Percentiles rank a stretch among this genome's conserved stretches.
Evolutionary conservation across 805 yeast genomes (phyloP).

Genomic region (Ogataea pignaliae): DNA sequence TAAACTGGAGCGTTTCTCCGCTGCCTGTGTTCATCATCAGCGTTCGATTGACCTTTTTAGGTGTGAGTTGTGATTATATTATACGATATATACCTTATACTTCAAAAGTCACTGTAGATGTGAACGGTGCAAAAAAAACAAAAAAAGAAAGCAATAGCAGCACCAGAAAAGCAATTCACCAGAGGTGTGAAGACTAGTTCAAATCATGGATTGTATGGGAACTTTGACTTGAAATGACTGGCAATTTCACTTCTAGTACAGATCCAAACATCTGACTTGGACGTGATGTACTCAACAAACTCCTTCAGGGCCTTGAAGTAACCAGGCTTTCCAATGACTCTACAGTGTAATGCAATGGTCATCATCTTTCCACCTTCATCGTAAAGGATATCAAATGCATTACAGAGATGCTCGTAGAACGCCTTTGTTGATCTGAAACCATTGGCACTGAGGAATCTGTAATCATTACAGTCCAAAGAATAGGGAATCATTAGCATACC

Average conservation of each 20-base stretch:
- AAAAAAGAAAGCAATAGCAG: no score
- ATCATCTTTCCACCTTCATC: slow-evolving; percentile 36
- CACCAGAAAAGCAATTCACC: no score
- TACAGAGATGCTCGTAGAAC: slow-evolving; percentile 29
- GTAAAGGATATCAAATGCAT: slow-evolving; percentile 34
- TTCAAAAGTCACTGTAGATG: no score
- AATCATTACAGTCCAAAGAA: slow-evolving; percentile 26
- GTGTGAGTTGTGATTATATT: no score
- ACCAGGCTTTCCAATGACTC: slow-evolving; percentile 36
- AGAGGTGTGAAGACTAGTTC: no score
- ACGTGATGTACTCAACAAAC: slow-evolving; percentile 32
- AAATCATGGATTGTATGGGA: slow-evolving; percentile 18
- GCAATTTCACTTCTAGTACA: slow-evolving; percentile 36
- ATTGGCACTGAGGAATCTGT: slow-evolving; percentile 19
- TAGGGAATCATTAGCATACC: slow-evolving; percentile 28
- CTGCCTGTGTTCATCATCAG: no score
- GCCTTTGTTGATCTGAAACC: slow-evolving; percentile 27
- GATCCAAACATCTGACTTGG: slow-evolving; percentile 34
- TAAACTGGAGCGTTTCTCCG: no score
- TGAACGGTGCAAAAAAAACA: no score
- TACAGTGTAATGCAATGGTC: slow-evolving; percentile 35
- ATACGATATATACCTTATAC: no score
- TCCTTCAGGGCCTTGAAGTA: slow-evolving; percentile 30
- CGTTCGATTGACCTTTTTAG: no score
- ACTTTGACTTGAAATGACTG: slow-evolving; percentile 21